Conservation (phyloP, 2,329 filamentous ascomycete genomes). For the Penicillium hesseltinei region DNA sequence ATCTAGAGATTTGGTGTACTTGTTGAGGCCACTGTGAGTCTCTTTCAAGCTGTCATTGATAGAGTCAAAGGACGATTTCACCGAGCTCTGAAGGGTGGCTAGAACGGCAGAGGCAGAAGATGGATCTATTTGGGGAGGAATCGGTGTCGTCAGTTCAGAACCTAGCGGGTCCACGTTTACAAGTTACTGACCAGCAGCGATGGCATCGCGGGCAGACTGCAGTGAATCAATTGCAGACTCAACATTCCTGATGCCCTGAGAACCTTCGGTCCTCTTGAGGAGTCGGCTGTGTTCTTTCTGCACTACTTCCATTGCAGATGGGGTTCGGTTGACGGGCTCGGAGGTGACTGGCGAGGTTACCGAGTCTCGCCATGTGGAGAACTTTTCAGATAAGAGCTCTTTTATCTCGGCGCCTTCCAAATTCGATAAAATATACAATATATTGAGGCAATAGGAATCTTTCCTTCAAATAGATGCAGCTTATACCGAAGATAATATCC, state of each 20-base stretch:
- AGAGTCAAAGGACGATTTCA: constrained; percentile 76
- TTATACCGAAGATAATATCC: no score
- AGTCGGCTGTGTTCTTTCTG: constrained; percentile 73
- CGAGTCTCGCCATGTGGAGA: constrained; percentile 27
- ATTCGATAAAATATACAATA: not conserved
- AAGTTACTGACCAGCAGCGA: constrained; percentile 62
- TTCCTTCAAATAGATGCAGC: not conserved
- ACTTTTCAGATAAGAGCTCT: constrained; percentile 1
- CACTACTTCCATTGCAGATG: constrained; percentile 58
- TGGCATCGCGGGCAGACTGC: constrained; percentile 67
- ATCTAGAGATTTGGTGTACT: constrained; percentile 81
- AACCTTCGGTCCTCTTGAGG: constrained; percentile 66
- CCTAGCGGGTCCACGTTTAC: not conserved
- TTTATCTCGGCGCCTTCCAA: not conserved
- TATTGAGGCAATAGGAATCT: not conserved
- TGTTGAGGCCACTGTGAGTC: constrained; percentile 76
- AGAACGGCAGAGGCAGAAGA: constrained; percentile 70
- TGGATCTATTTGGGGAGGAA: constrained; percentile 54
- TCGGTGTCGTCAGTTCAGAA: constrained; percentile 12
- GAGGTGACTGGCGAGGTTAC: constrained; percentile 29
- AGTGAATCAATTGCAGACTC: constrained; percentile 80
- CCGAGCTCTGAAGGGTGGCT: constrained; percentile 79
- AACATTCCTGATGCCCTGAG: constrained; percentile 72
- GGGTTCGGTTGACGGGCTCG: constrained; percentile 17
- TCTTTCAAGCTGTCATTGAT: constrained; percentile 80